A percentile compares a stretch with the other conserved stretches of the same genome.
Conservation (phyloP, 1,284 basidiomycete species). For the Puccinia novopanici region DNA sequence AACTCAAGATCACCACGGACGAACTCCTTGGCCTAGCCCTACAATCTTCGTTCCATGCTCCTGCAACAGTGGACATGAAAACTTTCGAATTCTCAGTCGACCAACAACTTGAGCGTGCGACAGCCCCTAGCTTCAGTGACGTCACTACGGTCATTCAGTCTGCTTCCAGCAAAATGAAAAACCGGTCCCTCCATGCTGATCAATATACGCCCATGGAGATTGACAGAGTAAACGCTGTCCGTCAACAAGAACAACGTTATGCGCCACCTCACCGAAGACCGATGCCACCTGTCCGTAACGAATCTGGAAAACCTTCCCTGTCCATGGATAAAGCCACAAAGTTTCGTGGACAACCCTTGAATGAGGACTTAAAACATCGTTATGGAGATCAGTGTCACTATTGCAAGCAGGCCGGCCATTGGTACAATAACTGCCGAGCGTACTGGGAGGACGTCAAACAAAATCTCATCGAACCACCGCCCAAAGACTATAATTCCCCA, state of each 20-base stretch:
- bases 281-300: not conserved
- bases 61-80: not conserved
- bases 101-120: not conserved
- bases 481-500: not conserved
- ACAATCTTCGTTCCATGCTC: not conserved
- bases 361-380: not conserved
- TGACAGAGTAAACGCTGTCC: not conserved
- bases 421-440: too few relatives aligned
- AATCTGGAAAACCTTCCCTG: not conserved
- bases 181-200: not conserved
- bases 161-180: not conserved
- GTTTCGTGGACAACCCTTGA: not conserved
- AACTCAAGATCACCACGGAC: not conserved
- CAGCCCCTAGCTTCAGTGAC: not conserved
- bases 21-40: not conserved
- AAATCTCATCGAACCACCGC: not conserved
- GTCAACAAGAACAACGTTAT: not conserved
- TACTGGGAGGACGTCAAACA: not conserved
- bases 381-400: not conserved
- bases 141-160: not conserved
- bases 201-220: not conserved
- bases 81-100: slow-evolving; percentile 9
- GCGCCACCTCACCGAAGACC: not conserved
- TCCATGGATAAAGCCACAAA: not conserved
- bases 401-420: not conserved